Percentiles rank a stretch among this genome's conserved stretches.
Conservation (phyloP, 805 yeast species). For the Lachancea quebecensis region DNA sequence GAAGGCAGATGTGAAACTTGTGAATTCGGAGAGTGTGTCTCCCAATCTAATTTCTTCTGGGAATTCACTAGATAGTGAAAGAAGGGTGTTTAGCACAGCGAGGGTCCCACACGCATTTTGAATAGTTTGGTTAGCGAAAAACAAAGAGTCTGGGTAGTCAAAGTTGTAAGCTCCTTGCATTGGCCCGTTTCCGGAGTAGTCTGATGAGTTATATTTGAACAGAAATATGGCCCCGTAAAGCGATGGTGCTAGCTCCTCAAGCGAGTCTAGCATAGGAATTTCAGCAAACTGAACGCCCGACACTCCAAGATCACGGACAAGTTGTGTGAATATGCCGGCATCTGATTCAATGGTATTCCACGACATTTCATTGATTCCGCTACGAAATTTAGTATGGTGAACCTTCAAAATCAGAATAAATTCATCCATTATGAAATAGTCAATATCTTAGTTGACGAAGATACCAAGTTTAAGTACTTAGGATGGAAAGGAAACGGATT, state of each 20-base stretch:
- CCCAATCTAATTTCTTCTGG: slow-evolving; percentile 40
- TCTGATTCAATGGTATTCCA: slow-evolving; percentile 66
- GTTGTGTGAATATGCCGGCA: slow-evolving; percentile 59
- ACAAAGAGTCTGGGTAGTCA: slow-evolving; percentile 33
- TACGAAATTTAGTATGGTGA: not conserved
- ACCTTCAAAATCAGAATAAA: not conserved
- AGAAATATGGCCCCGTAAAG: slow-evolving; percentile 55
- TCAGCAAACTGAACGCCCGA: slow-evolving; percentile 51
- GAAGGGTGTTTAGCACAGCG: slow-evolving; percentile 52
- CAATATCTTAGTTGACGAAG: too few relatives aligned
- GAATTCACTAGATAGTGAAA: slow-evolving; percentile 32
- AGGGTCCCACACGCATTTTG: slow-evolving; percentile 73
- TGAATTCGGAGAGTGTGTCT: slow-evolving; percentile 40
- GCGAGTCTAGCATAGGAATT: slow-evolving; percentile 34
- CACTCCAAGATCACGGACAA: slow-evolving; percentile 50
- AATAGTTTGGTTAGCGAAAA: slow-evolving; percentile 57
- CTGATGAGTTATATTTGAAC: slow-evolving; percentile 44
- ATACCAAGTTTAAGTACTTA: too few relatives aligned
- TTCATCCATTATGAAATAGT: not conserved
- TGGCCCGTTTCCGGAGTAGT: slow-evolving; percentile 33
- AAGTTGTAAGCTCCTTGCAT: slow-evolving; percentile 39
- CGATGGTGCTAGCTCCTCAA: slow-evolving; percentile 39
- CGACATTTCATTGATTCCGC: slow-evolving; percentile 8
- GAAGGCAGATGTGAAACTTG: slow-evolving; percentile 44
- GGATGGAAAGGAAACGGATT: too few relatives aligned